phyloP scores from a whole-genome alignment of 306 rosid species.

The Cajanus cajan region DNA sequence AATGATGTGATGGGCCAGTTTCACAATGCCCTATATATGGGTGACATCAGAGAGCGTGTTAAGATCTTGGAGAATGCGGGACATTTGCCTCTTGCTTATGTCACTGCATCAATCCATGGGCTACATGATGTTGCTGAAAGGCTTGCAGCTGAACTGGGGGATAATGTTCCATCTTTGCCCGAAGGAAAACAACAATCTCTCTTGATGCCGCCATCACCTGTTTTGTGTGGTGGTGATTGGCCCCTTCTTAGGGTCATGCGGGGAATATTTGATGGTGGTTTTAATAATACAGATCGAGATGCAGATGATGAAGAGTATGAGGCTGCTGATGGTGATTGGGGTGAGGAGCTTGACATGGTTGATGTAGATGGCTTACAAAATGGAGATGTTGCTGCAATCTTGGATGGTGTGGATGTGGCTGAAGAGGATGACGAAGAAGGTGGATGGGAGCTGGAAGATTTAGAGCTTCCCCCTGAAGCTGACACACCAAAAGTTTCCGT shows the following conservation, averaged over 20 bases:
- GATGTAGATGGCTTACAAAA: constrained; percentile 64
- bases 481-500: constrained; percentile 73
- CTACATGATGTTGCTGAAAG: constrained; percentile 76
- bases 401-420: constrained; percentile 60
- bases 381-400: constrained; percentile 60
- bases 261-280: constrained; percentile 84
- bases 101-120: constrained; percentile 82
- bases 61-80: constrained; percentile 90
- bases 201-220: constrained; percentile 72
- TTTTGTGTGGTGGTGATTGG: constrained; percentile 85
- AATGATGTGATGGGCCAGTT: constrained; percentile 98
- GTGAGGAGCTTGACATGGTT: constrained; percentile 73
- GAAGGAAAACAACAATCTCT: constrained; percentile 73
- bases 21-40: constrained; percentile 87
- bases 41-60: constrained; percentile 73
- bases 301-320: constrained; percentile 70
- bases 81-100: constrained; percentile 84
- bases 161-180: constrained; percentile 69
- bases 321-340: constrained; percentile 76
- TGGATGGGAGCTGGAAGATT: constrained; percentile 93
- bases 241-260: constrained; percentile 86
- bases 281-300: constrained; percentile 50
- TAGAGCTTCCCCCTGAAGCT: constrained; percentile 82
- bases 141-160: constrained; percentile 81
- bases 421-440: constrained; percentile 80